Conservation (phyloP, 2,329 filamentous ascomycete genomes). For the Nemania diffusa region DNA sequence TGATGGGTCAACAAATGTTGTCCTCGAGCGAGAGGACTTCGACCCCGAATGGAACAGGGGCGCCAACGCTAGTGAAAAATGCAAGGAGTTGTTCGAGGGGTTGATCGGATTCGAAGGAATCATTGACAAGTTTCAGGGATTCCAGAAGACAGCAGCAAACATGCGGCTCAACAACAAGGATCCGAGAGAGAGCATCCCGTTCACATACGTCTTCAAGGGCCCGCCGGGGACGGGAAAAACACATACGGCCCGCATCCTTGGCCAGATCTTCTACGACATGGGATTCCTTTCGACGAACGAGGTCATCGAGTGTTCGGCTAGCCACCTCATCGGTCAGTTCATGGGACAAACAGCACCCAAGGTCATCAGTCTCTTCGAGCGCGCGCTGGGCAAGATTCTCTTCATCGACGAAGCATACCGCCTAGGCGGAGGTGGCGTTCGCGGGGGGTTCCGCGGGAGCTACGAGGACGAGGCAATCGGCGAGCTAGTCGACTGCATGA, state of each 20-base stretch:
- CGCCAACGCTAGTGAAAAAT: background rate
- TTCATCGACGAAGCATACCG: conserved; percentile 80
- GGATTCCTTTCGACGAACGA: conserved; percentile 70
- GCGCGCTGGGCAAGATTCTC: conserved; percentile 70
- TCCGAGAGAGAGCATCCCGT: conserved; percentile 62
- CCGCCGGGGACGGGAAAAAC: conserved; percentile 72
- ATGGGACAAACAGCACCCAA: conserved; percentile 70
- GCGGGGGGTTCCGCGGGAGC: conserved; percentile 66
- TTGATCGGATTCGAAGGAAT: conserved; percentile 13
- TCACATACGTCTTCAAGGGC: conserved; percentile 68
- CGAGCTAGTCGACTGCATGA: conserved; percentile 62
- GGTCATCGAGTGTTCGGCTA: conserved; percentile 73
- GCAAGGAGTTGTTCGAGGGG: conserved; percentile 5
- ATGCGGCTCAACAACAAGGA: conserved; percentile 59
- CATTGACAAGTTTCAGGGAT: conserved; percentile 54
- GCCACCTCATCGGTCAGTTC: conserved; percentile 75
- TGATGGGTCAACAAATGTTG: no score
- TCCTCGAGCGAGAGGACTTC: conserved; percentile 15
- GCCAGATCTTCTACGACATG: conserved; percentile 79
- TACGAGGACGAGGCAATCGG: conserved; percentile 68
- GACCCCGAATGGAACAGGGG: conserved; percentile 8
- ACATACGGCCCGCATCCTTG: conserved; percentile 75
- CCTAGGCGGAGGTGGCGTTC: no score
- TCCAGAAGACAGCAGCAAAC: conserved; percentile 58
- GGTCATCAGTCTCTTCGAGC: conserved; percentile 61